Base-by-base conservation (phyloP, 1,284 basidiomycete genomes). In the Trichosporon sp. region DNA sequence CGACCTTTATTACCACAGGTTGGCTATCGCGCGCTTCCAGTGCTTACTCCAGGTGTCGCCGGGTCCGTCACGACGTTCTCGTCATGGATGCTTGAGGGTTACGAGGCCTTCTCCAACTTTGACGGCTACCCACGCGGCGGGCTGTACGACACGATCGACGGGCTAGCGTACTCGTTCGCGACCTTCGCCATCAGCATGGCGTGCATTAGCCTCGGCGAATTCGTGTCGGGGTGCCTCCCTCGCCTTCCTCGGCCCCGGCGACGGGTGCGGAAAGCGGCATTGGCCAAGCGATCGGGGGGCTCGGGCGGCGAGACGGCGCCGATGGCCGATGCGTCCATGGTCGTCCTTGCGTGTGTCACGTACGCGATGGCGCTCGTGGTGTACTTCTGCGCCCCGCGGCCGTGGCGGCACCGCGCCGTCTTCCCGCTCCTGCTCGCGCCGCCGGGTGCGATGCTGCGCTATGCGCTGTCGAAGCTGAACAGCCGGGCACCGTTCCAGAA, bases 1-100 rank as follows among this genome's bases (percentile, higher is more conserved):
- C 94, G 80, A 92, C 91, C 4, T 93, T 92, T 51, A 81, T 96
- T 21, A 92, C 93, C 0, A 98, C 95, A 56, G 92, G 92, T 90
- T 70, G 69, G 82, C 73, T 9, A 47, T 38, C 64, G 35, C 64
- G 44, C 15, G n/a, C 1, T 56, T 18, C 15, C 35, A 66, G 47
- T 66, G 42, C 69, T 42, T 25, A 68, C 56, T 21, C 21, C 70
- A 92, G 95, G 95, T 3, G 93, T 97, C 79, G 98, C 96, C 77
- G 97, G 96, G 1, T 96, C 93, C 4, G 84, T 98, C 74, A 99
- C 97, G 3, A 98, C 95, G 0, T 99, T 98, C 84, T 97, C 95
- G 3, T 88, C 90, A 18, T 99, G 97, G 96, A 93, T 98, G 82
- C 79, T 93, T 8, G 91, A 94, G 72, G 84, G 94, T 1, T 99